Conservation (phyloP, 139 green algal genomes). For the Chlamydomonas incerta region DNA sequence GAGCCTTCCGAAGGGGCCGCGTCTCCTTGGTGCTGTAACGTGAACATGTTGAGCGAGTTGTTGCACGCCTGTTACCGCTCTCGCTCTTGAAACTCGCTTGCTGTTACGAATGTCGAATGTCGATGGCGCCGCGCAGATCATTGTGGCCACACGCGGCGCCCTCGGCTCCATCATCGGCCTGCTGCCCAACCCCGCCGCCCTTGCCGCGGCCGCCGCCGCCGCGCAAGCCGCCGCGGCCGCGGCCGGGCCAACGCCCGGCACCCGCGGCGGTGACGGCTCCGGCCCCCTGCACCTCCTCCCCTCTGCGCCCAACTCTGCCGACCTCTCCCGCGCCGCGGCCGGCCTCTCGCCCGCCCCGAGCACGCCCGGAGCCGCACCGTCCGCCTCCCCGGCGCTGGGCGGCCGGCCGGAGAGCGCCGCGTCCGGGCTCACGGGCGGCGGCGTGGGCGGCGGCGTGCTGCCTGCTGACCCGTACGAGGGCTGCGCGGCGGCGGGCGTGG, state of each 20-base stretch:
- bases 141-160: constrained; percentile 36
- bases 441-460: background rate
- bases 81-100: no score
- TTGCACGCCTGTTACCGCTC: no score
- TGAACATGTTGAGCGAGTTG: no score
- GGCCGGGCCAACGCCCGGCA: background rate
- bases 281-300: background rate
- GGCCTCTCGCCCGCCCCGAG: no score
- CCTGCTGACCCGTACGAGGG: background rate
- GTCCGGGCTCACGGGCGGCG: background rate
- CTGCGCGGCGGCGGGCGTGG: constrained; percentile 12
- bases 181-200: constrained; percentile 7
- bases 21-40: no score
- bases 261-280: background rate
- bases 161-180: constrained; percentile 42
- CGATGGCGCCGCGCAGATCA: constrained; percentile 24
- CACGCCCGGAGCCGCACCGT: background rate
- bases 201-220: background rate
- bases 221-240: background rate
- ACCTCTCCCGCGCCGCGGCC: background rate
- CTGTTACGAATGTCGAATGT: no score
- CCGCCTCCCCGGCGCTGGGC: background rate
- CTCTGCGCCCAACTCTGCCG: background rate
- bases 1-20: no score
- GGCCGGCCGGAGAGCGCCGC: background rate